Evolutionary conservation across 1,139 yeast species (phyloP).

Genomic region (Chernovozyma aurita): DNA sequence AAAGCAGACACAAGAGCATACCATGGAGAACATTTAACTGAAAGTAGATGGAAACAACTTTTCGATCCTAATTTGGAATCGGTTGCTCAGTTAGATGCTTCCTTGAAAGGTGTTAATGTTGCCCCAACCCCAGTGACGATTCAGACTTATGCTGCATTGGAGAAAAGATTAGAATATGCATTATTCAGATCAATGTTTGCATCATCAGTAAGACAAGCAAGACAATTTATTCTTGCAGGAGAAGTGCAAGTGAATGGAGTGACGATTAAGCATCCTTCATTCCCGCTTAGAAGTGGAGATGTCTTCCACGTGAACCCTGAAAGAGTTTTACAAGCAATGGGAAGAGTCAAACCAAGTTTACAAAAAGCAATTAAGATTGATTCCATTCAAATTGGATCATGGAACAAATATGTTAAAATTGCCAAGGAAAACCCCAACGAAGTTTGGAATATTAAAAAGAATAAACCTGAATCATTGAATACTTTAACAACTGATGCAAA

Average conservation of each 20-base stretch:
- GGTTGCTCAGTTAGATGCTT: slow-evolving; percentile 80
- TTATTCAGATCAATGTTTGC: slow-evolving; percentile 91
- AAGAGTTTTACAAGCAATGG: slow-evolving; percentile 80
- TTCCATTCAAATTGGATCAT: slow-evolving; percentile 62
- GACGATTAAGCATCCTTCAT: slow-evolving; percentile 73
- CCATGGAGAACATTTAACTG: slow-evolving; percentile 93
- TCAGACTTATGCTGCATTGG: slow-evolving; percentile 86
- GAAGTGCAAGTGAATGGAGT: slow-evolving; percentile 84
- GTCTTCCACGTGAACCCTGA: slow-evolving; percentile 82
- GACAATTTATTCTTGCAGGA: slow-evolving; percentile 80
- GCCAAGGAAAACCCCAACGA: slow-evolving; percentile 57
- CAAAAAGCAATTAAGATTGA: slow-evolving; percentile 64
- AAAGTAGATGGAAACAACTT: slow-evolving; percentile 68
- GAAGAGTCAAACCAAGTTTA: slow-evolving; percentile 74
- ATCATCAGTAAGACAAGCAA: slow-evolving; percentile 88
- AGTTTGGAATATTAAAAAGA: slow-evolving; percentile 52
- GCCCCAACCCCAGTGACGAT: slow-evolving; percentile 74
- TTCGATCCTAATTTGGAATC: slow-evolving; percentile 76
- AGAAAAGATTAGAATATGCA: slow-evolving; percentile 85
- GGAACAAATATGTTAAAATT: slow-evolving; percentile 65
- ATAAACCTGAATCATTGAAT: slow-evolving; percentile 39
- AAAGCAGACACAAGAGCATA: slow-evolving; percentile 91
- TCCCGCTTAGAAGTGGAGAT: slow-evolving; percentile 78
- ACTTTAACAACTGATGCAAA: slow-evolving; percentile 18
- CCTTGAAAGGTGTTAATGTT: slow-evolving; percentile 55